Percentiles rank a stretch among this genome's conserved stretches.
These are phyloP conservation scores for Diversispora eburnea DNA, from an alignment of 192 early-diverging fungal species.

Conservation along the genomic window DNA sequence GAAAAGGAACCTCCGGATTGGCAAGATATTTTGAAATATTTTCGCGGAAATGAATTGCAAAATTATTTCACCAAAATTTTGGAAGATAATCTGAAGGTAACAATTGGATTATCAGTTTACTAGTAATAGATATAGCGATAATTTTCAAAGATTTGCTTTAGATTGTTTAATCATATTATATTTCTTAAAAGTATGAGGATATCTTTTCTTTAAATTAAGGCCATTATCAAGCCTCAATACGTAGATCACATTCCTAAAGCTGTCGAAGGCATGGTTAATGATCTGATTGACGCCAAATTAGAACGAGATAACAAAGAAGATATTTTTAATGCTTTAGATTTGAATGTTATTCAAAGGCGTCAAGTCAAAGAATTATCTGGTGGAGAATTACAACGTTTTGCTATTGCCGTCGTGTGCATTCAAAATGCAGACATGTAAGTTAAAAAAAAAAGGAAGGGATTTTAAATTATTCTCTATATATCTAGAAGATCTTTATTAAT, in stretches of 20 bases:
- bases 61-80: constrained; percentile 99
- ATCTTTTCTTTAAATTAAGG: constrained; percentile 32
- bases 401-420: constrained; percentile 82
- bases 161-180: neutral
- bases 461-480: constrained; percentile 70
- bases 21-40: constrained; percentile 94
- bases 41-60: constrained; percentile 95
- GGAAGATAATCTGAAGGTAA: constrained; percentile 86
- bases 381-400: constrained; percentile 97
- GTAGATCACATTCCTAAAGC: constrained; percentile 86
- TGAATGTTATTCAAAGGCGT: constrained; percentile 80
- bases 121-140: neutral
- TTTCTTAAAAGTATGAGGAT: neutral
- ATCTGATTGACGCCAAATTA: constrained; percentile 65
- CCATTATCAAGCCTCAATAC: constrained; percentile 95
- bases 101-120: constrained; percentile 1
- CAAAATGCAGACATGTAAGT: constrained; percentile 83
- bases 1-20: constrained; percentile 77
- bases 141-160: neutral
- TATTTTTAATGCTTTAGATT: constrained; percentile 73
- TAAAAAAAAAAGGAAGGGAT: constrained; percentile 65
- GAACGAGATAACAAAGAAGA: constrained; percentile 71
- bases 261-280: constrained; percentile 74
- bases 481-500: too few species aligned
- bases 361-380: constrained; percentile 83